These are phyloP conservation scores for Dictyostelium capitatum DNA, from an alignment of 78 protist species.

Conservation along the genomic window DNA sequence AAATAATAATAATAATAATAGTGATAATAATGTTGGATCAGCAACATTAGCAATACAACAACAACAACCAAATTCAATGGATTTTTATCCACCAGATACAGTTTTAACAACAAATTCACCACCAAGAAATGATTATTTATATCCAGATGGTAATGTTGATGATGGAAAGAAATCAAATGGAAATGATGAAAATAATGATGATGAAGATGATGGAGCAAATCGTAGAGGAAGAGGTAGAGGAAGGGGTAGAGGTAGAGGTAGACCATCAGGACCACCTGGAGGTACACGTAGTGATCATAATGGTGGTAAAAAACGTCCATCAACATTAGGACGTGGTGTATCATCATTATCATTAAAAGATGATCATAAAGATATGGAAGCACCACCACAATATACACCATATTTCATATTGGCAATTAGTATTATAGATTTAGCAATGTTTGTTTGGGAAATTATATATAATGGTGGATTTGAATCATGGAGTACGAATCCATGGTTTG, in stretches of 20 bases:
- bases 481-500: conserved; percentile 84
- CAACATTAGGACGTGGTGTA: conserved; percentile 36
- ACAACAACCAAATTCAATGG: conserved; percentile 10
- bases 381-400: conserved; percentile 62
- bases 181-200: background rate
- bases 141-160: background rate
- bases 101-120: background rate
- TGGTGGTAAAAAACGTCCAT: conserved; percentile 16
- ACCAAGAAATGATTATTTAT: background rate
- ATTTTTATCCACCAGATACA: conserved; percentile 20
- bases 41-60: background rate
- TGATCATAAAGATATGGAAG: conserved; percentile 18
- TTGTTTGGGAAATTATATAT: conserved; percentile 76
- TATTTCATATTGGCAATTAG: conserved; percentile 72
- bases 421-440: conserved; percentile 39
- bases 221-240: conserved; percentile 73
- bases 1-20: background rate
- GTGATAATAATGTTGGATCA: background rate
- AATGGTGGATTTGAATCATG: conserved; percentile 74
- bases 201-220: background rate
- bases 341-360: conserved; percentile 46
- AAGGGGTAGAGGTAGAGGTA: conserved; percentile 77
- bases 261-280: background rate
- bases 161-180: background rate
- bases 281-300: background rate